These are phyloP conservation scores for Artomyces pyxidatus DNA, from an alignment of 768 basidiomycete genomes.

Conservation along the genomic window DNA sequence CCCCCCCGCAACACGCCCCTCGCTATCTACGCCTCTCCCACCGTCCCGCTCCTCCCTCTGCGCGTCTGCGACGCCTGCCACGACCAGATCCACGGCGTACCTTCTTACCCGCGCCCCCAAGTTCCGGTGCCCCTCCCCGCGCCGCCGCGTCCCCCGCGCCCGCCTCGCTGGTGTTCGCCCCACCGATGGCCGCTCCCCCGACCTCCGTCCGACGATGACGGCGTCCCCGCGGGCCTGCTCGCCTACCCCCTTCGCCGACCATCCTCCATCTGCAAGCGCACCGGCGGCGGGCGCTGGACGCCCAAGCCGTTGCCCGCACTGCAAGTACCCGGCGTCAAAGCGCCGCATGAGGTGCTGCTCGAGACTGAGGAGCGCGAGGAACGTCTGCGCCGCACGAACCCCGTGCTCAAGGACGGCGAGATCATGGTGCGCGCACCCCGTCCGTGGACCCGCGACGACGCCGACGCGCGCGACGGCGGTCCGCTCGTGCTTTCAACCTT, in stretches of 20 bases:
- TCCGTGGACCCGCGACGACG: too few relatives aligned
- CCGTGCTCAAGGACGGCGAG: slow-evolving; percentile 54
- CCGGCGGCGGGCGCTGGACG: slow-evolving; percentile 70
- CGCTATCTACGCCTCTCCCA: slow-evolving; percentile 45
- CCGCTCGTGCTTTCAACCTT: neutral
- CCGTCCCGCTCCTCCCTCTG: slow-evolving; percentile 45
- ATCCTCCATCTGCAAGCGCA: slow-evolving; percentile 65
- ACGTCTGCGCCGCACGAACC: slow-evolving; percentile 43
- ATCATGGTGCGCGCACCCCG: slow-evolving; percentile 17
- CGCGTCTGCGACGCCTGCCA: slow-evolving; percentile 75
- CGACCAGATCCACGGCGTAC: slow-evolving; percentile 61
- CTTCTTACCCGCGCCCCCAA: slow-evolving; percentile 32
- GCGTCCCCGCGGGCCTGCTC: slow-evolving; percentile 16
- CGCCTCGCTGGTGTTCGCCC: slow-evolving; percentile 16
- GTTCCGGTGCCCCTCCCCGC: slow-evolving; percentile 19
- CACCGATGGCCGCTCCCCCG: too few relatives aligned
- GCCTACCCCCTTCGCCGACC: slow-evolving; percentile 66
- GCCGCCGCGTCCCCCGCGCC: slow-evolving; percentile 21
- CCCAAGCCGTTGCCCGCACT: slow-evolving; percentile 50
- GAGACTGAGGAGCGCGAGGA: slow-evolving; percentile 56
- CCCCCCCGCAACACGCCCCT: slow-evolving; percentile 66
- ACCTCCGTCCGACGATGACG: neutral
- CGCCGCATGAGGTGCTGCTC: slow-evolving; percentile 60
- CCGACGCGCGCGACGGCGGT: slow-evolving; percentile 3
- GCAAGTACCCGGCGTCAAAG: slow-evolving; percentile 59